Conservation (phyloP, 345 rosid genomes). For the Melaleuca alternifolia region DNA sequence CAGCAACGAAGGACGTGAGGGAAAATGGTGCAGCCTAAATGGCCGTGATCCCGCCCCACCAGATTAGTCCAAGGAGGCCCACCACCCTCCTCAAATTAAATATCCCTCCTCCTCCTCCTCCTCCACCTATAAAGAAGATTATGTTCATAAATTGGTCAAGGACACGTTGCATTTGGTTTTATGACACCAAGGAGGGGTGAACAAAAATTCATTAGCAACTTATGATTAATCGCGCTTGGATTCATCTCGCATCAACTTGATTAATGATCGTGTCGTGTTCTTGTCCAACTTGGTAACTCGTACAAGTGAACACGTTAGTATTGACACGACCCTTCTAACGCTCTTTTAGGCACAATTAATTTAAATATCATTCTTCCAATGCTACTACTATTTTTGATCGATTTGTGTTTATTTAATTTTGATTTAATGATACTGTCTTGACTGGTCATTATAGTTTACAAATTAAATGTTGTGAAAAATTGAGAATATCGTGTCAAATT, state of each 20-base stretch:
- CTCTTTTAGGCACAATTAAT: not conserved
- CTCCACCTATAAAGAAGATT: not conserved
- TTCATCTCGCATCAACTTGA: too few relatives aligned
- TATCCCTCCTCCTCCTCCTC: not conserved
- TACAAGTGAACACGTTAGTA: rapidly evolving
- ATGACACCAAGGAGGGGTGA: not conserved
- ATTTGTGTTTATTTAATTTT: not conserved
- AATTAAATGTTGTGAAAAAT: not conserved
- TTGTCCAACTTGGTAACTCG: not conserved
- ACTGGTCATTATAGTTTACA: not conserved
- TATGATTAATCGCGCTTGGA: not conserved
- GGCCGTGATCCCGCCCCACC: not conserved
- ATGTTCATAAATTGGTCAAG: not conserved
- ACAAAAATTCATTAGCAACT: too few relatives aligned
- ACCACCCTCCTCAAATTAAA: not conserved
- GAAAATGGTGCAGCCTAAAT: not conserved
- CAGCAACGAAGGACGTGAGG: not conserved
- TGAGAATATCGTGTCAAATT: not conserved
- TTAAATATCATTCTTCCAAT: not conserved
- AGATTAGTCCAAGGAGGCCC: not conserved
- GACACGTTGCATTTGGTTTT: not conserved
- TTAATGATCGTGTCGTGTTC: not conserved
- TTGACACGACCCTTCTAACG: rapidly evolving
- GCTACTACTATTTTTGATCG: rapidly evolving
- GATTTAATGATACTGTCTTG: not conserved